Evolutionary conservation across 2,329 filamentous ascomycete species (phyloP).

Genomic region (Diplocarpon rosae): DNA sequence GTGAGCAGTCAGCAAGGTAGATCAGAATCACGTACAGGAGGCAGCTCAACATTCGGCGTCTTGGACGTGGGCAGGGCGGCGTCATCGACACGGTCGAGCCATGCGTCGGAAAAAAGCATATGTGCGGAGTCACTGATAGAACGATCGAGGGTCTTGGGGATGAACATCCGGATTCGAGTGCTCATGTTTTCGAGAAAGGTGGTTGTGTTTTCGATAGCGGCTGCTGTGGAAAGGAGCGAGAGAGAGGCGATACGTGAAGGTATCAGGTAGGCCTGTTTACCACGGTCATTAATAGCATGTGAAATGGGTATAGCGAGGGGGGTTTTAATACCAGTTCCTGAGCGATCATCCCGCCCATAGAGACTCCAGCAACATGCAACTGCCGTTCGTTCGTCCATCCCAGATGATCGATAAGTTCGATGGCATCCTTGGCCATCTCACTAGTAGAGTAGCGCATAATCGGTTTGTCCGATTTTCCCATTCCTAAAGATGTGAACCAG

Average conservation of each 20-base stretch:
- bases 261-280: slow-evolving; percentile 33
- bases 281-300: not conserved
- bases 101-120: slow-evolving; percentile 55
- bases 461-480: slow-evolving; percentile 71
- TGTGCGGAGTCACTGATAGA: slow-evolving; percentile 53
- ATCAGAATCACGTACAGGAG: slow-evolving; percentile 10
- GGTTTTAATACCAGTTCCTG: slow-evolving; percentile 53
- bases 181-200: slow-evolving; percentile 54
- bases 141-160: slow-evolving; percentile 60
- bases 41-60: slow-evolving; percentile 31
- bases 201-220: slow-evolving; percentile 48
- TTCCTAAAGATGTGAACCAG: slow-evolving; percentile 32
- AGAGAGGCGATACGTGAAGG: slow-evolving; percentile 45
- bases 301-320: not conserved
- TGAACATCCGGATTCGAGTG: slow-evolving; percentile 42
- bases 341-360: slow-evolving; percentile 85
- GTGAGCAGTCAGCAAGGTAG: too few relatives aligned
- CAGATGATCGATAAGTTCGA: slow-evolving; percentile 60
- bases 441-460: slow-evolving; percentile 67
- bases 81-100: slow-evolving; percentile 51
- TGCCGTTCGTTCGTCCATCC: slow-evolving; percentile 52
- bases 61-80: slow-evolving; percentile 36
- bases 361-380: slow-evolving; percentile 64
- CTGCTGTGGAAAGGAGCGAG: slow-evolving; percentile 50
- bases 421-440: slow-evolving; percentile 69